Percentiles rank a stretch among this genome's conserved stretches.
phyloP scores from a whole-genome alignment of 192 early-diverging fungal species.

The Gonapodya sp. region DNA sequence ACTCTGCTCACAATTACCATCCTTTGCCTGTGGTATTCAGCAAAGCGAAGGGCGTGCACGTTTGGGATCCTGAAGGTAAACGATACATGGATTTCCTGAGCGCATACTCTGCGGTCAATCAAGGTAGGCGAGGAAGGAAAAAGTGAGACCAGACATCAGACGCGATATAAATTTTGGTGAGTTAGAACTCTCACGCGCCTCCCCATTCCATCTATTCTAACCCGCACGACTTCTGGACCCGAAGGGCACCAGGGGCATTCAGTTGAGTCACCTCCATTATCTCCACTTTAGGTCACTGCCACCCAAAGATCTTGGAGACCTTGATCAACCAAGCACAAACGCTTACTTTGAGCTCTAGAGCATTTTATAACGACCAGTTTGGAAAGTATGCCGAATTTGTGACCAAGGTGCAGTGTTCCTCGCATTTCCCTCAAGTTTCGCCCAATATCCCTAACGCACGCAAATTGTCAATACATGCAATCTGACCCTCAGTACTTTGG shows the following conservation, averaged over 20 bases:
- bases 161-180: too few species aligned
- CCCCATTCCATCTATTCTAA: too few species aligned
- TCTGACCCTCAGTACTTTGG: conserved; percentile 61
- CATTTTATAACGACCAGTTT: conserved; percentile 94
- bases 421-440: neutral
- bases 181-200: too few species aligned
- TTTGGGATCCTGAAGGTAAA: conserved; percentile 87
- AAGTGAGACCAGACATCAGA: too few species aligned
- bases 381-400: conserved; percentile 84
- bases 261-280: conserved; percentile 20
- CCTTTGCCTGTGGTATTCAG: conserved; percentile 89
- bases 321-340: conserved; percentile 80
- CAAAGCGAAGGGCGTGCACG: conserved; percentile 76
- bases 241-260: too few species aligned
- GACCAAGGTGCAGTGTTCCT: conserved; percentile 42
- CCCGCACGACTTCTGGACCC: too few species aligned
- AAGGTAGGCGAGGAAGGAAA: conserved; percentile 37
- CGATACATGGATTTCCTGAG: conserved; percentile 84
- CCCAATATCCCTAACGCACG: too few species aligned
- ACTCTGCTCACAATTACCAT: conserved; percentile 98
- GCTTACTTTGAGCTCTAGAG: conserved; percentile 81
- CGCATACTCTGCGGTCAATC: conserved; percentile 78
- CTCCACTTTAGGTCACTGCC: too few species aligned
- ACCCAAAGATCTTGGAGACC: conserved; percentile 88
- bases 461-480: neutral